Evolutionary conservation across 2,329 filamentous ascomycete species (phyloP), one percentile per base, ranked within the genome.

Genomic region (Pseudopyricularia cyperi): DNA sequence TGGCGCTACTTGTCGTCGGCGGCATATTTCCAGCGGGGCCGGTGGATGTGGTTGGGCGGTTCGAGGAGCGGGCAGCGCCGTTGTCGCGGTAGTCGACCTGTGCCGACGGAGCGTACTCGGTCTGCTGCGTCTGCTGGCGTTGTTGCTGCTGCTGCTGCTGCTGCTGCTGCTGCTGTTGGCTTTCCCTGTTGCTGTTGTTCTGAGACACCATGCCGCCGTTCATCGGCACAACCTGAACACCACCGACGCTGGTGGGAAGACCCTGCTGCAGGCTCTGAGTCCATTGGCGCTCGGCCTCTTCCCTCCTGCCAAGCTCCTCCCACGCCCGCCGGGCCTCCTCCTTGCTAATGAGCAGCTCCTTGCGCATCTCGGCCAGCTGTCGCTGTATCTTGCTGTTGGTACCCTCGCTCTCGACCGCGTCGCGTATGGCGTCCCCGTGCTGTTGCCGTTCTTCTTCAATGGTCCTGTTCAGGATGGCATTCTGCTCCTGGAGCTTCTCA

Each of bases 191-290:
- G 57, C 69, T 76, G 50, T 67, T 66, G 49, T 75, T 71, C 53
- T 77, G 76, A 60, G 76, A 79, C 3, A 77, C 74, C 12, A 82
- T 74, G 9, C 83, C 83, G 58, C 85, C 83, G 46, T 83, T 83
- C 87, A 94, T 95, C 7, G 93, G 93, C 17, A 97, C 87, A 12
- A 98, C 93, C 62, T 96, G 90, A 12, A 97, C 89, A 42, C 91
- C 91, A 48, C 90, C 89, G 8, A 98, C 87, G 48, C 94, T 75
- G 1, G 89, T 96, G 14, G 91, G 87, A 55, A 89, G 82, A 7
- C 93, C 93, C 56, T 87, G 85, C 60, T 93, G 83, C 24, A 98
- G 72, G n/a, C 88, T 89, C 28, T 81, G 76, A 2, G 87, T 93
- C 46, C 88, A 80, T 57, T 96, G 90, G 6, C 91, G 82, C 66